Evolutionary conservation across 805 yeast species (phyloP), one percentile per base, ranked within the genome.

Genomic region (Wickerhamomyces subpelliculosus): DNA sequence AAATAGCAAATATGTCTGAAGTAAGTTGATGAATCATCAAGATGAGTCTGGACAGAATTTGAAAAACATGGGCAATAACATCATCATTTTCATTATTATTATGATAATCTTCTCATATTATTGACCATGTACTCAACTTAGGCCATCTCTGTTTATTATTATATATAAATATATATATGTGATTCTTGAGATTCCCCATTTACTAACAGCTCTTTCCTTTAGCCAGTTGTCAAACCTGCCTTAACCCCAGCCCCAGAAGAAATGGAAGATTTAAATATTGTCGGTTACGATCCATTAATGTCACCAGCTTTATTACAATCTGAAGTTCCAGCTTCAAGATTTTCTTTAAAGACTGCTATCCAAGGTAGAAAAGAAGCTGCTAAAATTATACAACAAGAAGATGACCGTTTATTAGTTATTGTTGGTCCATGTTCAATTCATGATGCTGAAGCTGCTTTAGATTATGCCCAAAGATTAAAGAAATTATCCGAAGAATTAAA

Each of bases 391-490:
- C 68, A 70, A 44, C 84, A 83, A 35, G 67, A 72, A 49, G 89
- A 84, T 56, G 97, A 93, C 71, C 77, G 95, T 61, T 70, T 85
- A 32, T 65, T 90, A 26, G 84, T 90, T 18, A 79, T 90, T 46
- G 94, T 90, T 39, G 98, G 98, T 16, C 98, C 98, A 45, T 90
- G 98, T 62, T 93, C 97, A 16, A 81, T 90, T 51, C 98, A 90
- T 61, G 97, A 90, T 64, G 75, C 90, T 42, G 76, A 72, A 30
- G 84, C 93, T 35, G 97, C 97, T 26, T 66, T 84, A 55, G 97
- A 87, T 25, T 90, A 93, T 65, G 94, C 90, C 43, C 62, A 62
- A 27, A 73, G 81, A 47, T 72, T 90, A 50, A 75, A 76, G 60
- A 67, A 67, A 42, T 66, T 86, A 40, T 68, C 87, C 27, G 83